These are phyloP conservation scores for Fusarium nelsonii DNA, from an alignment of 2,329 filamentous ascomycete species.

Conservation along the genomic window DNA sequence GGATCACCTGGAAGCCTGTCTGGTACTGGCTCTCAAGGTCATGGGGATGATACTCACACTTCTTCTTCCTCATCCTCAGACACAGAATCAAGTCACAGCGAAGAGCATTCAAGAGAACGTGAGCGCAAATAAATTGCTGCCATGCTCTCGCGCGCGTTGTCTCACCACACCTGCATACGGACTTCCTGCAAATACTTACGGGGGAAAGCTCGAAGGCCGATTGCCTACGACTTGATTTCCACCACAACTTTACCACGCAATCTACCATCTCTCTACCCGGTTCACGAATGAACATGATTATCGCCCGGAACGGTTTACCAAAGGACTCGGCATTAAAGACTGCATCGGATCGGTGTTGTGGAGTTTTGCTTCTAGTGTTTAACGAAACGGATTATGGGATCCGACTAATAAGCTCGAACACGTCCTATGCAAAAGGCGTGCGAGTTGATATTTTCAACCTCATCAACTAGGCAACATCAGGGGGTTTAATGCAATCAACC, in stretches of 20 bases:
- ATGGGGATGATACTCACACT: constrained; percentile 52
- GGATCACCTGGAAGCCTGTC: constrained; percentile 59
- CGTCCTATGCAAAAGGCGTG: constrained; percentile 10
- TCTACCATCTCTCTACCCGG: constrained; percentile 32
- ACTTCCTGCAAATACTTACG: neutral
- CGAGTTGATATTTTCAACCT: constrained; percentile 27
- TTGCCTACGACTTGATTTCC: constrained; percentile 13
- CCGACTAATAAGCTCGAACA: constrained; percentile 42
- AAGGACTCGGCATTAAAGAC: constrained; percentile 48
- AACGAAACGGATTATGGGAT: constrained; percentile 33
- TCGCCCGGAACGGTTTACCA: constrained; percentile 39
- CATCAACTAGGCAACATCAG: constrained; percentile 26
- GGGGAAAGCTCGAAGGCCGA: neutral
- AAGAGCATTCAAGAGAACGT: constrained; percentile 46
- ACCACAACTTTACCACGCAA: constrained; percentile 18
- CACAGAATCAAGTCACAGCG: constrained; percentile 53
- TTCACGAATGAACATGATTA: constrained; percentile 43
- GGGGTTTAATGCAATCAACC: constrained; percentile 31
- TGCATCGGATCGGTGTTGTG: constrained; percentile 53
- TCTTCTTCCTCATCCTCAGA: constrained; percentile 56
- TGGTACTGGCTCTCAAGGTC: constrained; percentile 52
- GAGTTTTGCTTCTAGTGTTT: constrained; percentile 44
- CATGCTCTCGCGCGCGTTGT: neutral
- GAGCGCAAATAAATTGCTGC: constrained; percentile 32
- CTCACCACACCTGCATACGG: neutral